Percentiles rank a stretch among this genome's conserved stretches.
phyloP scores from a whole-genome alignment of 1,284 basidiomycete species.

The Rhizopogon parksii region DNA sequence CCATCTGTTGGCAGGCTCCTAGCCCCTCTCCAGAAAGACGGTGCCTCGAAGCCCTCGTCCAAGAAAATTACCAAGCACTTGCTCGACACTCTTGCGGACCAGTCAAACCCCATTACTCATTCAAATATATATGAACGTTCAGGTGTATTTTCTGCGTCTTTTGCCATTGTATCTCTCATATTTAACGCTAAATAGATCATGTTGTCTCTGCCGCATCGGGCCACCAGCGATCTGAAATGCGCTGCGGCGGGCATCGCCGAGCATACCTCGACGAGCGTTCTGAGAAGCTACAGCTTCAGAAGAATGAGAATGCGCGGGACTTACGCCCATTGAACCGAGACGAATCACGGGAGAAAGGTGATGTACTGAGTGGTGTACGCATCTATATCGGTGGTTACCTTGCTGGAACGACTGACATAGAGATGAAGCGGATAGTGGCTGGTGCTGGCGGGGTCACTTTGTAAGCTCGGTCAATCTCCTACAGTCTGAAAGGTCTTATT shows the following conservation, averaged over 20 bases:
- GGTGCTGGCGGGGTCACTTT: slow-evolving; percentile 49
- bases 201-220: slow-evolving; percentile 56
- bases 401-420: slow-evolving; percentile 62
- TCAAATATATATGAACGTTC: slow-evolving; percentile 55
- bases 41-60: slow-evolving; percentile 32
- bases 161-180: neutral
- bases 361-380: slow-evolving; percentile 37
- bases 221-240: slow-evolving; percentile 60
- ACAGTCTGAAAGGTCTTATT: slow-evolving; percentile 1
- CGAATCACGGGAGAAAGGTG: slow-evolving; percentile 19
- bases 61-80: slow-evolving; percentile 47
- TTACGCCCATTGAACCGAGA: slow-evolving; percentile 6
- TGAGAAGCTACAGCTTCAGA: slow-evolving; percentile 47
- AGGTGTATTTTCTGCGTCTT: slow-evolving; percentile 32
- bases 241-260: slow-evolving; percentile 28
- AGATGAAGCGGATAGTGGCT: slow-evolving; percentile 57
- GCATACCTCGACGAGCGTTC: slow-evolving; percentile 40
- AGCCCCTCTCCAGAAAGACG: slow-evolving; percentile 27
- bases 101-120: slow-evolving; percentile 66
- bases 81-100: slow-evolving; percentile 48
- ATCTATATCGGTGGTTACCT: slow-evolving; percentile 66
- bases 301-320: slow-evolving; percentile 13
- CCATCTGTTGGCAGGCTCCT: slow-evolving; percentile 19
- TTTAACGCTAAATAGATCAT: slow-evolving; percentile 35
- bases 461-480: slow-evolving; percentile 29